These are phyloP conservation scores for Globisporangium lucens DNA, from an alignment of 352 stramenopile species.

Conservation along the genomic window DNA sequence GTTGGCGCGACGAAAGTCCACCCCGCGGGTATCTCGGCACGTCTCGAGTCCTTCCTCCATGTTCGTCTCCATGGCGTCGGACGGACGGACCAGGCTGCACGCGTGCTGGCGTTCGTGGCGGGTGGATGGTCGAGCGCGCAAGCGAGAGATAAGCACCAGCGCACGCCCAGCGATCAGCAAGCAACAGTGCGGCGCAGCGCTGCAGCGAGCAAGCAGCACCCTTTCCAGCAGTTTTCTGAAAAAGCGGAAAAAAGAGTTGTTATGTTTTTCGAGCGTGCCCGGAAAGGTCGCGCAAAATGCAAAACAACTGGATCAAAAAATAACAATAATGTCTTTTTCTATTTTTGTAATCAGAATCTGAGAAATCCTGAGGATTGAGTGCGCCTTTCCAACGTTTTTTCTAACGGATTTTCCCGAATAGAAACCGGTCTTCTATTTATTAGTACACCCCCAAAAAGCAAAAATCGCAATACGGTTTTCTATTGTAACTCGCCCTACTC, in stretches of 20 bases:
- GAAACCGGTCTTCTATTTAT: too few species aligned
- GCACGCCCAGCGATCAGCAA: conserved; percentile 2
- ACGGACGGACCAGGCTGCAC: not conserved
- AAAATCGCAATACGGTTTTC: too few species aligned
- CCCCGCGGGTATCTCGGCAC: not conserved
- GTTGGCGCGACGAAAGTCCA: conserved; percentile 7
- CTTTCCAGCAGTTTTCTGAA: too few species aligned
- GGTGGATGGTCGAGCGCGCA: conserved; percentile 6
- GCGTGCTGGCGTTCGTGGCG: not conserved
- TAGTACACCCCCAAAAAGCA: too few species aligned
- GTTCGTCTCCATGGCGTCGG: conserved; percentile 4
- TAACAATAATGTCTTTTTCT: too few species aligned
- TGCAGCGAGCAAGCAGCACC: too few species aligned
- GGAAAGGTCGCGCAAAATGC: conserved; percentile 27
- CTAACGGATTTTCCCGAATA: too few species aligned
- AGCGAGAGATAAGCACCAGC: conserved; percentile 8
- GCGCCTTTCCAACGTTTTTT: too few species aligned
- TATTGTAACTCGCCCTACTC: too few species aligned
- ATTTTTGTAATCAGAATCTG: too few species aligned
- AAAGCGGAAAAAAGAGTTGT: not conserved
- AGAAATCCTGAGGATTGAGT: too few species aligned
- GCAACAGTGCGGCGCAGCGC: too few species aligned
- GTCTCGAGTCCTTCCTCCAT: conserved; percentile 11
- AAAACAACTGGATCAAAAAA: not conserved
- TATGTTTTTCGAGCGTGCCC: not conserved